These are phyloP conservation scores for Erythrobasidium hasegawianum DNA, from an alignment of 1,284 basidiomycete genomes.

Conservation along the genomic window DNA sequence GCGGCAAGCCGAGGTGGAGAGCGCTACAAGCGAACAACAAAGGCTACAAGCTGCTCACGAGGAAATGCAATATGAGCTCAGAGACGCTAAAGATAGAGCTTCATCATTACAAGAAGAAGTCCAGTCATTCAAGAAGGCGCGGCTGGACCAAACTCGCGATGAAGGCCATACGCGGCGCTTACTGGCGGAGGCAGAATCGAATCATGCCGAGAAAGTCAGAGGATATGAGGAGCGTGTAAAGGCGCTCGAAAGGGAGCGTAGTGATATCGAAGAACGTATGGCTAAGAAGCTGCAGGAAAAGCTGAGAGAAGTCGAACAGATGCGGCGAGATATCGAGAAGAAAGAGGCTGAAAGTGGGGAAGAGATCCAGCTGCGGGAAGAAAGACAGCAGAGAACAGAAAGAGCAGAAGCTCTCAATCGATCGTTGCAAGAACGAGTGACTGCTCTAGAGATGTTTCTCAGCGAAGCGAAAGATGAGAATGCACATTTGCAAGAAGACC, in stretches of 20 bases:
- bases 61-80: constrained; percentile 78
- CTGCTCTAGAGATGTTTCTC: constrained; percentile 52
- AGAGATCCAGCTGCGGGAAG: constrained; percentile 58
- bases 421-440: constrained; percentile 27
- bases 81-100: constrained; percentile 60
- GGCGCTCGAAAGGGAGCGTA: constrained; percentile 65
- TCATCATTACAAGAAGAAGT: constrained; percentile 43
- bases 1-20: constrained; percentile 81
- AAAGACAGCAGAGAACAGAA: constrained; percentile 58
- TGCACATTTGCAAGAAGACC: constrained; percentile 48
- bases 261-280: constrained; percentile 68
- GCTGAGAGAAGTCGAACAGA: constrained; percentile 67
- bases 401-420: constrained; percentile 24
- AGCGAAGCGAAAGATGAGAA: constrained; percentile 52
- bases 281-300: constrained; percentile 71
- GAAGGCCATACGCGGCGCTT: constrained; percentile 63
- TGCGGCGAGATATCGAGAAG: constrained; percentile 60
- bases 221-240: constrained; percentile 60
- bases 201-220: constrained; percentile 67
- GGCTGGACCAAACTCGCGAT: constrained; percentile 36
- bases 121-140: constrained; percentile 44
- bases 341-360: constrained; percentile 54
- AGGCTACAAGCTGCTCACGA: constrained; percentile 47
- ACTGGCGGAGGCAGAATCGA: constrained; percentile 70
- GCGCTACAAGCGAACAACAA: constrained; percentile 50